Evolutionary conservation across 2,329 filamentous ascomycete genomes (phyloP).

Genomic region (Emergomyces pasteurianus): DNA sequence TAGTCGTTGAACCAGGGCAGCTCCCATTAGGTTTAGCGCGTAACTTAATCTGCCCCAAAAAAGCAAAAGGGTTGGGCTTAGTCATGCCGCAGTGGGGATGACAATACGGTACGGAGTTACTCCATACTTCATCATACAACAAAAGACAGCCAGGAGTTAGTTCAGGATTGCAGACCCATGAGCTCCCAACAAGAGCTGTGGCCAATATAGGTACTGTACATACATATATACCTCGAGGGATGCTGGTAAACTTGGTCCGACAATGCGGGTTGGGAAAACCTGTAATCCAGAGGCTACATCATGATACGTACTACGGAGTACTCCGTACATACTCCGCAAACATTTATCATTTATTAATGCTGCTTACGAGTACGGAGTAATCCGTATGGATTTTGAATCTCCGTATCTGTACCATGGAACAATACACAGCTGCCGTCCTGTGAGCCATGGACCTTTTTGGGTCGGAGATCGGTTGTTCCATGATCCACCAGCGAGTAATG

Average conservation of each 20-base stretch:
- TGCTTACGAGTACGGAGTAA: too few relatives aligned
- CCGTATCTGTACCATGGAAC: too few relatives aligned
- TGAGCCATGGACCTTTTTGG: background rate
- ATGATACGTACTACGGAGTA: too few relatives aligned
- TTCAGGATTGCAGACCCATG: background rate
- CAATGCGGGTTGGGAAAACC: too few relatives aligned
- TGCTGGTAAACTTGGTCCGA: background rate
- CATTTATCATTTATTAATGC: too few relatives aligned
- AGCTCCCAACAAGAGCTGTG: background rate
- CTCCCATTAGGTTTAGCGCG: constrained; percentile 24
- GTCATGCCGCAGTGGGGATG: constrained; percentile 1
- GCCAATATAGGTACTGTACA: background rate
- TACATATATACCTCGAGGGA: background rate
- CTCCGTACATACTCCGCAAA: too few relatives aligned
- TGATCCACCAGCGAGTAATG: too few relatives aligned
- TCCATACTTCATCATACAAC: background rate
- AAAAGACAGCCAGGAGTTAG: background rate
- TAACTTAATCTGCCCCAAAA: constrained; percentile 19
- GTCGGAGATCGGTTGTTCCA: too few relatives aligned
- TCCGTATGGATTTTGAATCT: too few relatives aligned
- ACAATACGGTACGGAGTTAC: background rate
- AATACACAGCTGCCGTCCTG: too few relatives aligned
- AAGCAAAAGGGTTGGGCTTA: constrained; percentile 26
- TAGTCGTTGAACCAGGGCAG: constrained; percentile 21
- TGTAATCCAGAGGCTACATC: too few relatives aligned